phyloP scores from a whole-genome alignment of 306 rosid genomes.

The Hippophae tibetana region DNA sequence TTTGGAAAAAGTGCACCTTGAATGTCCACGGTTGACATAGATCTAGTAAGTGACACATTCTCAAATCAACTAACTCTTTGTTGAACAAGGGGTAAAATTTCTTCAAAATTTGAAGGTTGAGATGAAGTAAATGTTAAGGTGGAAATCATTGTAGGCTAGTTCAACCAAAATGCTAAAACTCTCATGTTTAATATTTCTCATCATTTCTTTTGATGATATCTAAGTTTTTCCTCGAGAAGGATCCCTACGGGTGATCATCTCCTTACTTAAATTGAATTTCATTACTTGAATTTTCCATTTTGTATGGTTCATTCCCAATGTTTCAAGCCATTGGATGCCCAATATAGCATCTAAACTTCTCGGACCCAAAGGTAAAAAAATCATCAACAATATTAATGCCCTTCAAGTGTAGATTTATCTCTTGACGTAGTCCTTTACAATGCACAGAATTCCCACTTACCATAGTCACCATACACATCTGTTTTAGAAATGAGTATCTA shows the following conservation, averaged over 20 bases:
- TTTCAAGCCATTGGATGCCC: background rate
- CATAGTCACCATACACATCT: background rate
- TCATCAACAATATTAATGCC: background rate
- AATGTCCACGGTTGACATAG: too few relatives aligned
- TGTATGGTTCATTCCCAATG: background rate
- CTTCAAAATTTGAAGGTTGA: too few relatives aligned
- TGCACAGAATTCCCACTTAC: background rate
- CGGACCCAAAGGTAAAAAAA: too few relatives aligned
- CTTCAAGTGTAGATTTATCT: background rate
- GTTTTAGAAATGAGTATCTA: background rate
- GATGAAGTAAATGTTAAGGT: too few relatives aligned
- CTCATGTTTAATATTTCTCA: background rate
- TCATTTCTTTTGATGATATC: too few relatives aligned
- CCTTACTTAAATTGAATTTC: background rate
- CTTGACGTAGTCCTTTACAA: background rate
- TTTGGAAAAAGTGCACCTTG: too few relatives aligned
- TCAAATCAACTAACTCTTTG: too few relatives aligned
- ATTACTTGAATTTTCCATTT: background rate
- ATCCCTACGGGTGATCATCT: background rate
- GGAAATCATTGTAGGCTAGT: too few relatives aligned
- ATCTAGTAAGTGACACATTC: too few relatives aligned
- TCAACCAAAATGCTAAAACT: background rate
- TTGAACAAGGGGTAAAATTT: too few relatives aligned
- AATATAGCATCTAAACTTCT: too few relatives aligned
- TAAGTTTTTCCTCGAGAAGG: background rate